These are phyloP conservation scores for Arxiozyma heterogenica DNA, from an alignment of 1,139 yeast species.

Conservation along the genomic window DNA sequence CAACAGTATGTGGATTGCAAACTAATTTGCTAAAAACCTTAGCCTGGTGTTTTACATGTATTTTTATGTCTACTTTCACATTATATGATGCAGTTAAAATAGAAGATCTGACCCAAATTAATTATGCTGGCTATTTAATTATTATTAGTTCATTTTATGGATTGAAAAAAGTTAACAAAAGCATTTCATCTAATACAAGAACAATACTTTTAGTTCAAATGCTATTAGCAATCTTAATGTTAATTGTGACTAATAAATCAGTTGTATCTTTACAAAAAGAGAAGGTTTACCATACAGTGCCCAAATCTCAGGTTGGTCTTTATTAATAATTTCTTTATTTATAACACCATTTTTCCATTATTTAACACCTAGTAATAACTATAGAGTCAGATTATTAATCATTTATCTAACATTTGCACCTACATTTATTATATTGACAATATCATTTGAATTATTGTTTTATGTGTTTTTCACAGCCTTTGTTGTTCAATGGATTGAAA, in stretches of 20 bases:
- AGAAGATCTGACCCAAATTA: slow-evolving; percentile 62
- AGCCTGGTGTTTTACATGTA: slow-evolving; percentile 61
- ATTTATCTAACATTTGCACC: slow-evolving; percentile 84
- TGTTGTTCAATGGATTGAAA: slow-evolving; percentile 72
- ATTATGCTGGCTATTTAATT: slow-evolving; percentile 58
- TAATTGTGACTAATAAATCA: slow-evolving; percentile 61
- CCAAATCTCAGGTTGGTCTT: slow-evolving; percentile 72
- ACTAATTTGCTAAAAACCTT: slow-evolving; percentile 27
- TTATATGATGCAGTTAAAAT: slow-evolving; percentile 79
- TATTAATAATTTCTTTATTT: slow-evolving; percentile 49
- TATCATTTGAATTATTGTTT: slow-evolving; percentile 84
- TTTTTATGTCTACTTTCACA: slow-evolving; percentile 66
- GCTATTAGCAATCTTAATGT: slow-evolving; percentile 45
- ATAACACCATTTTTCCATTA: slow-evolving; percentile 59
- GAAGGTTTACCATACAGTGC: slow-evolving; percentile 70
- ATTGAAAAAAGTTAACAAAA: slow-evolving; percentile 21
- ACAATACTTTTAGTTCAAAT: slow-evolving; percentile 48
- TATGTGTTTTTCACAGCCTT: slow-evolving; percentile 69
- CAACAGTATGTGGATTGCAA: slow-evolving; percentile 39
- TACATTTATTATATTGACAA: slow-evolving; percentile 75
- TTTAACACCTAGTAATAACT: slow-evolving; percentile 52
- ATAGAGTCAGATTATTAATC: slow-evolving; percentile 60
- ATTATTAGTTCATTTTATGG: slow-evolving; percentile 42
- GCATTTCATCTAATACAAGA: slow-evolving; percentile 27
- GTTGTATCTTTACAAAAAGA: slow-evolving; percentile 63